Conservation (phyloP, 1,139 yeast genomes). For the Scheffersomyces segobiensis region DNA sequence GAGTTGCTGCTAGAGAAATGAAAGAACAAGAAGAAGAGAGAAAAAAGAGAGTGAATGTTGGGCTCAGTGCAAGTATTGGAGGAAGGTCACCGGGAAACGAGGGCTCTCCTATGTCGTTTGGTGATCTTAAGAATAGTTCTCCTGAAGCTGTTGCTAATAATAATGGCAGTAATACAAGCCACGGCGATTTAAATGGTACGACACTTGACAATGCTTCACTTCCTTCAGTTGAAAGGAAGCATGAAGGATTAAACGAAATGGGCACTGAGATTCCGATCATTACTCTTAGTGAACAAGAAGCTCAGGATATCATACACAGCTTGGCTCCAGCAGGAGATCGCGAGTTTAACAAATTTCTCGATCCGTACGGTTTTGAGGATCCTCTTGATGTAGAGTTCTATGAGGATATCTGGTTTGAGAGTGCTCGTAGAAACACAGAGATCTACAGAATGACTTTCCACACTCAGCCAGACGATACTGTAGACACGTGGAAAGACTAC, state of each 20-base stretch:
- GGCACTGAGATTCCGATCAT: slow-evolving; percentile 47
- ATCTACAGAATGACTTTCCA: slow-evolving; percentile 85
- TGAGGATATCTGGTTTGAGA: slow-evolving; percentile 85
- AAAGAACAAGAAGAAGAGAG: slow-evolving; percentile 33
- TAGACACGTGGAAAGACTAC: slow-evolving; percentile 86
- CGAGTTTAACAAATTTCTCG: slow-evolving; percentile 55
- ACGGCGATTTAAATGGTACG: background rate
- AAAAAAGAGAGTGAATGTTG: slow-evolving; percentile 34
- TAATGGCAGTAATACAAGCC: background rate
- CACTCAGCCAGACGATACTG: slow-evolving; percentile 91
- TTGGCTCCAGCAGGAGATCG: slow-evolving; percentile 33
- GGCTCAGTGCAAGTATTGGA: slow-evolving; percentile 24
- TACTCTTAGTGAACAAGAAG: slow-evolving; percentile 46
- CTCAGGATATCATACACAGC: slow-evolving; percentile 42
- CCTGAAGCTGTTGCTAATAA: slow-evolving; percentile 13
- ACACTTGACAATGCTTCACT: background rate
- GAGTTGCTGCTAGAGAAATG: slow-evolving; percentile 51
- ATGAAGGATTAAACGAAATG: background rate
- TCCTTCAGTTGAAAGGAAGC: background rate
- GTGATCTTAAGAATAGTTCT: slow-evolving; percentile 2
- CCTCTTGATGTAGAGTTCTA: slow-evolving; percentile 78
- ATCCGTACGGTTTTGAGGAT: slow-evolving; percentile 86
- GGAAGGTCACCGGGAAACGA: slow-evolving; percentile 1
- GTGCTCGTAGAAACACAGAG: slow-evolving; percentile 81
- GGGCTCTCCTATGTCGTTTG: slow-evolving; percentile 3